Conservation (phyloP, 2,329 filamentous ascomycete genomes). For the Penicillium expansum region DNA sequence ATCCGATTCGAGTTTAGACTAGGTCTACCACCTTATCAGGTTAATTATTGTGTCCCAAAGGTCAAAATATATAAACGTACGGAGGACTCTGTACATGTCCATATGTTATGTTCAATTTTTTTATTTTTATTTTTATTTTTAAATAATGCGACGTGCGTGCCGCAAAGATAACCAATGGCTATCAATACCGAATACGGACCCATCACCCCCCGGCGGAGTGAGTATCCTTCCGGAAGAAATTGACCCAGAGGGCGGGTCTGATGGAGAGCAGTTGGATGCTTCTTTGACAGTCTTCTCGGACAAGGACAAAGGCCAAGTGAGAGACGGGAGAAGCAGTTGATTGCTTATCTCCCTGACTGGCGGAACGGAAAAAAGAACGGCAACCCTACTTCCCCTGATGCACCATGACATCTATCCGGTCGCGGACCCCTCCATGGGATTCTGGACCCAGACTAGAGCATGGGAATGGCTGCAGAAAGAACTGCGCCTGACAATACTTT, state of each 20-base stretch:
- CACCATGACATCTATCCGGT: slow-evolving; percentile 18
- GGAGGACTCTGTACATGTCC: too few relatives aligned
- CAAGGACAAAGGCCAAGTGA: slow-evolving; percentile 20
- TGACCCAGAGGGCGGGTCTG: slow-evolving; percentile 30
- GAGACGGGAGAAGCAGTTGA: slow-evolving; percentile 42
- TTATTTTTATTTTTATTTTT: background rate
- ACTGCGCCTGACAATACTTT: slow-evolving; percentile 29
- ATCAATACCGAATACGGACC: slow-evolving; percentile 19
- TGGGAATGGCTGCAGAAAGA: slow-evolving; percentile 21
- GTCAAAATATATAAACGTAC: too few relatives aligned
- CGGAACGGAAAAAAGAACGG: slow-evolving; percentile 35
- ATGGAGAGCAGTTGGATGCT: slow-evolving; percentile 47
- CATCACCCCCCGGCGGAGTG: slow-evolving; percentile 22
- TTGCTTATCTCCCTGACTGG: slow-evolving; percentile 43
- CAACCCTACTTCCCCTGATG: slow-evolving; percentile 33
- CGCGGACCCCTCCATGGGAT: background rate
- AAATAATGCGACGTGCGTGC: slow-evolving; percentile 6
- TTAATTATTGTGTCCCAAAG: background rate
- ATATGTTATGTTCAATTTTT: too few relatives aligned
- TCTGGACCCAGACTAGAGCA: slow-evolving; percentile 17
- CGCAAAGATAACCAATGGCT: slow-evolving; percentile 8
- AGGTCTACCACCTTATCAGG: background rate
- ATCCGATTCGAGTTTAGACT: background rate
- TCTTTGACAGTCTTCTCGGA: slow-evolving; percentile 40
- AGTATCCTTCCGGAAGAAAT: slow-evolving; percentile 10